Evolutionary conservation across 768 basidiomycete genomes (phyloP).

Genomic region (Austroboletus eburneus): DNA sequence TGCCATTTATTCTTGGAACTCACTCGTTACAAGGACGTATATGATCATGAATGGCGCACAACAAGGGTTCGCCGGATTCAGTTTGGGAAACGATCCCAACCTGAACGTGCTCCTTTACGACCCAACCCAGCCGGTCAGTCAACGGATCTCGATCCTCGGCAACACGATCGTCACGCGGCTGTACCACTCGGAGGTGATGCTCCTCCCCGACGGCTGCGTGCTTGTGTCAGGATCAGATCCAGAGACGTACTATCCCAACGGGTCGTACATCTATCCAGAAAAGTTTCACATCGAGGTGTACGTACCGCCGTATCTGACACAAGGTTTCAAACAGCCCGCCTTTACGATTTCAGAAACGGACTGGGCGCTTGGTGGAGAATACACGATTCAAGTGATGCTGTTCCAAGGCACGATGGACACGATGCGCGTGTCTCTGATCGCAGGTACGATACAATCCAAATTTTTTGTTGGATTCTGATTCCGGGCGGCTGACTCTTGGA

Average conservation of each 20-base stretch:
- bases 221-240: conserved; percentile 77
- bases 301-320: conserved; percentile 78
- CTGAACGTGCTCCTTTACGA: conserved; percentile 65
- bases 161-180: conserved; percentile 68
- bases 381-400: conserved; percentile 46
- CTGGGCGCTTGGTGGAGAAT: conserved; percentile 56
- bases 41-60: conserved; percentile 74
- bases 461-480: too few species aligned
- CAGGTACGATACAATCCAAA: conserved; percentile 39
- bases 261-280: conserved; percentile 52
- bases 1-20: too few species aligned
- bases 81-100: conserved; percentile 62
- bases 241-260: conserved; percentile 41
- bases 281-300: conserved; percentile 81
- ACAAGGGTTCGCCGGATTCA: conserved; percentile 70
- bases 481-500: too few species aligned
- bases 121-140: conserved; percentile 52
- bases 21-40: too few species aligned
- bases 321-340: conserved; percentile 57
- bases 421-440: conserved; percentile 63
- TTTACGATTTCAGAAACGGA: conserved; percentile 58
- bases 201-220: conserved; percentile 72
- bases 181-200: conserved; percentile 75
- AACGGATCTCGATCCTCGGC: conserved; percentile 63
- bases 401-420: conserved; percentile 37